Evolutionary conservation across 352 stramenopile genomes (phyloP), one percentile per base, ranked within the genome.

Genomic region (Blastocystis sp.): DNA sequence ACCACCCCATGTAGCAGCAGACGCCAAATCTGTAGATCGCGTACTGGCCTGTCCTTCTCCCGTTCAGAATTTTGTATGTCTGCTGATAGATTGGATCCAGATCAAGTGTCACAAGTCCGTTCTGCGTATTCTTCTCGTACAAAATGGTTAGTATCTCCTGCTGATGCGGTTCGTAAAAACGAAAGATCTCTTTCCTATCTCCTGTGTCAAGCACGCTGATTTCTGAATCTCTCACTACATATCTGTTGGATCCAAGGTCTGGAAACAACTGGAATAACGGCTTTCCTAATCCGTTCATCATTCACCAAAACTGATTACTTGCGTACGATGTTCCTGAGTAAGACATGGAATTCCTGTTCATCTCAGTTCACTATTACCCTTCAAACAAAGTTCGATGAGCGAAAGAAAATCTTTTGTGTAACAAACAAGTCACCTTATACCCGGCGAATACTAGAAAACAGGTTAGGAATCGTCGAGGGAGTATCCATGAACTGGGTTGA

Each of bases 391-490:
- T 1, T 34, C 30, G 30, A 34, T 34, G 30, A 34, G 30, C 30
- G 30, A 34, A 34, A 34, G 59, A 79, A 79, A 37, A 79, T 26
- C 0, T 45, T 75, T 47, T 24, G 50, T n/a, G 3, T 3, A 59
- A 59, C 13, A 24, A 75, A 75, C 68, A 30, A n/a, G 30, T 34
- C 30, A 34, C 1, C 30, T 56, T 79, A 79, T 34, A 79, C 68
- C 39, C 43, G 20, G 50, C 70, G 70, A 81, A 63, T 62, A 65
- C 70, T 81, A n/a, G 70, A 81, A 39, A 81, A 81, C 39, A 81
- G 37, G 18, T 81, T 81, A n/a, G 70, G 70, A 81, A 81, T 39
- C 20, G 43, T 41, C 11, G 68, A 79, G 78, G 76, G 24, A 41
- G 18, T 13, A 34, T 45, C 39, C 13, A 50, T 59, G n/a, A 59